These are phyloP conservation scores for Candida boleticola DNA, from an alignment of 805 yeast genomes.

Conservation along the genomic window DNA sequence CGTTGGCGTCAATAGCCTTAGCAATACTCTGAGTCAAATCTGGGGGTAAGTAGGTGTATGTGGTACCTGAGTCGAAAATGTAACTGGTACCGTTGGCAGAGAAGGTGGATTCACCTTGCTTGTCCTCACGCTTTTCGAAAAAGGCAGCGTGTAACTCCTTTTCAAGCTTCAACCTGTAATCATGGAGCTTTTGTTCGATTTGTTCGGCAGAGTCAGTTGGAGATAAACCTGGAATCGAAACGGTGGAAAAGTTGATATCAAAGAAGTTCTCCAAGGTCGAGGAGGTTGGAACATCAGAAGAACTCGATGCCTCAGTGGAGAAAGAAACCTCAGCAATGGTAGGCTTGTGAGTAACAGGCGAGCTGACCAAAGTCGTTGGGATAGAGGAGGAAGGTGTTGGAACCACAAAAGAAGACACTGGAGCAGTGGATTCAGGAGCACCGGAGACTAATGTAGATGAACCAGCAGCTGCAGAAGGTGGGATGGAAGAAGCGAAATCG, in stretches of 20 bases:
- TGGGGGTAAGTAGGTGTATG: slow-evolving; percentile 46
- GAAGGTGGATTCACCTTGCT: slow-evolving; percentile 2
- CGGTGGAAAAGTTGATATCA: background rate
- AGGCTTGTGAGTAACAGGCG: background rate
- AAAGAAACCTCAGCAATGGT: no score
- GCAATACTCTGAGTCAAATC: slow-evolving; percentile 7
- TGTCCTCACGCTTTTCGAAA: background rate
- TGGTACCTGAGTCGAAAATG: slow-evolving; percentile 58
- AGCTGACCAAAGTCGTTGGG: background rate
- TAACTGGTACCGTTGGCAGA: slow-evolving; percentile 22
- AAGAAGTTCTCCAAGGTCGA: background rate
- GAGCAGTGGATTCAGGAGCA: background rate
- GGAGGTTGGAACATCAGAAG: background rate
- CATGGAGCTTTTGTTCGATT: slow-evolving; percentile 1
- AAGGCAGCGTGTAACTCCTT: background rate
- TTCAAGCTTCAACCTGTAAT: slow-evolving; percentile 1
- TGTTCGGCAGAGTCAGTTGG: background rate
- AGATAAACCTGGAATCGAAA: background rate
- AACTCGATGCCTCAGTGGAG: background rate
- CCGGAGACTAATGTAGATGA: background rate
- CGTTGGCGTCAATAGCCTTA: slow-evolving; percentile 7
- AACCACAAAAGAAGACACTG: no score
- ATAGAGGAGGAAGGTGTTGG: background rate
- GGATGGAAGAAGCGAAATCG: background rate
- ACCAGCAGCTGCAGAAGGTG: background rate